These are phyloP conservation scores for Phytophthora rubi DNA, from an alignment of 352 stramenopile genomes.

Conservation along the genomic window DNA sequence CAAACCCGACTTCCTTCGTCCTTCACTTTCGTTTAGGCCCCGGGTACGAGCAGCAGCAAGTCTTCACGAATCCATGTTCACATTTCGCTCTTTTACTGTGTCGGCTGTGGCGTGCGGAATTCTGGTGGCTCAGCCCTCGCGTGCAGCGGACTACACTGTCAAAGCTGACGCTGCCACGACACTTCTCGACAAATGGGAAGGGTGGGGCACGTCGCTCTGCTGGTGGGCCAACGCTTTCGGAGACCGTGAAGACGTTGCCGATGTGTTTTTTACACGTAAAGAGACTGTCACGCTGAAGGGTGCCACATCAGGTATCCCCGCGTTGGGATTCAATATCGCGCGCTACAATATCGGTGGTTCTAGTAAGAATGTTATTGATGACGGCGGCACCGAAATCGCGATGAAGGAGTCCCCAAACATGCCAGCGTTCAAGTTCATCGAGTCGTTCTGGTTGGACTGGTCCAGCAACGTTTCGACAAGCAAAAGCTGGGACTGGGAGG, in stretches of 20 bases:
- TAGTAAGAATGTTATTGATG: slow-evolving; percentile 46
- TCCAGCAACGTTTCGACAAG: slow-evolving; percentile 46
- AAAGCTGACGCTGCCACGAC: slow-evolving; percentile 26
- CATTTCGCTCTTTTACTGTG: slow-evolving; percentile 14
- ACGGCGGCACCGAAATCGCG: slow-evolving; percentile 40
- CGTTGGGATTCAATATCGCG: slow-evolving; percentile 60
- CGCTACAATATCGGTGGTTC: slow-evolving; percentile 71
- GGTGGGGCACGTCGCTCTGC: slow-evolving; percentile 65
- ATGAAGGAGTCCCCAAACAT: slow-evolving; percentile 62
- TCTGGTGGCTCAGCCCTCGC: slow-evolving; percentile 3
- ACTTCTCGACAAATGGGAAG: slow-evolving; percentile 47
- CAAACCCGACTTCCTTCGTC: not conserved
- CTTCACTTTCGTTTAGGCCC: slow-evolving; percentile 6
- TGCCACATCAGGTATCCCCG: slow-evolving; percentile 37
- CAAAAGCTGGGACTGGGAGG: slow-evolving; percentile 58
- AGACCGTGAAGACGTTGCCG: slow-evolving; percentile 57
- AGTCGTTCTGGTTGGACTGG: slow-evolving; percentile 65
- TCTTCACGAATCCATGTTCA: slow-evolving; percentile 16
- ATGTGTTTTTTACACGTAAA: slow-evolving; percentile 60
- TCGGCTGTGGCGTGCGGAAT: slow-evolving; percentile 8
- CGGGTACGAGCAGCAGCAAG: not conserved
- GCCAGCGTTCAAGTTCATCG: slow-evolving; percentile 62
- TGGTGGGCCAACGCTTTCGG: slow-evolving; percentile 74
- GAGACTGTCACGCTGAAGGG: slow-evolving; percentile 38
- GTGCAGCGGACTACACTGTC: slow-evolving; percentile 29